phyloP scores from a whole-genome alignment of 1,139 yeast species.

The Magnusiomyces tetraspermus region DNA sequence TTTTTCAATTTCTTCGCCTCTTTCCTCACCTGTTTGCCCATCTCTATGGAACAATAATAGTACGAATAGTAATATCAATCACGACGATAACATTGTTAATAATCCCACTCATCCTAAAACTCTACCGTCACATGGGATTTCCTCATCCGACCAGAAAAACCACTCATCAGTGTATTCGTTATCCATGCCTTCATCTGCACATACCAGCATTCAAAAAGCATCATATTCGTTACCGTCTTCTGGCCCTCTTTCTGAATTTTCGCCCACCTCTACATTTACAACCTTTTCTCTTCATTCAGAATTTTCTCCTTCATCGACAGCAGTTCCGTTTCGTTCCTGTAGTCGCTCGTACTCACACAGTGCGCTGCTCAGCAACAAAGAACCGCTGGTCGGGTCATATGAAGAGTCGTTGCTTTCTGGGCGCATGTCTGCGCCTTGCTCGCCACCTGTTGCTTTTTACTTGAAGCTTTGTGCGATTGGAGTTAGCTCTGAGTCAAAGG shows the following conservation, averaged over 20 bases:
- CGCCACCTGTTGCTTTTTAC: constrained; percentile 28
- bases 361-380: constrained; percentile 13
- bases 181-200: too few relatives aligned
- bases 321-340: neutral
- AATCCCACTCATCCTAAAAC: too few relatives aligned
- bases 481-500: constrained; percentile 15
- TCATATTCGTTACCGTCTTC: too few relatives aligned
- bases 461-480: constrained; percentile 21
- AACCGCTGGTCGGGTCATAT: constrained; percentile 30
- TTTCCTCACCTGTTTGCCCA: too few relatives aligned
- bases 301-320: neutral
- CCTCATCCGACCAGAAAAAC: too few relatives aligned
- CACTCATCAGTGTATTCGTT: too few relatives aligned
- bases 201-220: too few relatives aligned
- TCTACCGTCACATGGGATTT: too few relatives aligned
- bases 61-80: too few relatives aligned
- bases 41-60: too few relatives aligned
- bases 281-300: neutral
- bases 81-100: too few relatives aligned
- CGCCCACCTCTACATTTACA: neutral
- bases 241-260: neutral
- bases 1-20: too few relatives aligned
- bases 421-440: constrained; percentile 30
- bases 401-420: constrained; percentile 32
- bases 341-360: constrained; percentile 16